Conservation (phyloP, 2,329 filamentous ascomycete species). For the Bisporella sp. region DNA sequence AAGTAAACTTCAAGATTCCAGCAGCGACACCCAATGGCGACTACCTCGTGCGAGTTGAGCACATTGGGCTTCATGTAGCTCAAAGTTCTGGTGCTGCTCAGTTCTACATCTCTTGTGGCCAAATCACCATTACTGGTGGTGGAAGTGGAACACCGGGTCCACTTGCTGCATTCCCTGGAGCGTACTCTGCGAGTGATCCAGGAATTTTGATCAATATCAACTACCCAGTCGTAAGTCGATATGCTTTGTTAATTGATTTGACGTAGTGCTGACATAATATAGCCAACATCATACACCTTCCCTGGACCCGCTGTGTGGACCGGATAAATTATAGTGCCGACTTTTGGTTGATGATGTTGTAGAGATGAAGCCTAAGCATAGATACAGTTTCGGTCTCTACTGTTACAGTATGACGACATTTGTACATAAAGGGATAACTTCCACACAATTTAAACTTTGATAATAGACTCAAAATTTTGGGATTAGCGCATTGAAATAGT, state of each 20-base stretch:
- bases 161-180: slow-evolving; percentile 28
- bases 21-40: slow-evolving; percentile 32
- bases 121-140: slow-evolving; percentile 35
- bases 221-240: slow-evolving; percentile 25
- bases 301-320: slow-evolving; percentile 20
- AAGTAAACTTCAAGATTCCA: slow-evolving; percentile 22
- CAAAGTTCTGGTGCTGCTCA: slow-evolving; percentile 12
- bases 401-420: no score
- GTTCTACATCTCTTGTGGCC: slow-evolving; percentile 30
- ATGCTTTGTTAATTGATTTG: not conserved
- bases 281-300: slow-evolving; percentile 19
- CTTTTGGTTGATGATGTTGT: no score
- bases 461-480: no score
- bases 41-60: slow-evolving; percentile 30
- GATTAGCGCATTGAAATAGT: no score
- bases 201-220: slow-evolving; percentile 29
- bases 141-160: slow-evolving; percentile 31
- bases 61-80: slow-evolving; percentile 23
- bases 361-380: no score
- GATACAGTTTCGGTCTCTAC: no score
- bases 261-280: not conserved
- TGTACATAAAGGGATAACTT: no score
- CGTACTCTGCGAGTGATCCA: slow-evolving; percentile 29
- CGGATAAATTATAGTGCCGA: no score
- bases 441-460: no score